Evolutionary conservation across 2,329 filamentous ascomycete genomes (phyloP), one percentile per base, ranked within the genome.

Genomic region (Fusarium falciforme): DNA sequence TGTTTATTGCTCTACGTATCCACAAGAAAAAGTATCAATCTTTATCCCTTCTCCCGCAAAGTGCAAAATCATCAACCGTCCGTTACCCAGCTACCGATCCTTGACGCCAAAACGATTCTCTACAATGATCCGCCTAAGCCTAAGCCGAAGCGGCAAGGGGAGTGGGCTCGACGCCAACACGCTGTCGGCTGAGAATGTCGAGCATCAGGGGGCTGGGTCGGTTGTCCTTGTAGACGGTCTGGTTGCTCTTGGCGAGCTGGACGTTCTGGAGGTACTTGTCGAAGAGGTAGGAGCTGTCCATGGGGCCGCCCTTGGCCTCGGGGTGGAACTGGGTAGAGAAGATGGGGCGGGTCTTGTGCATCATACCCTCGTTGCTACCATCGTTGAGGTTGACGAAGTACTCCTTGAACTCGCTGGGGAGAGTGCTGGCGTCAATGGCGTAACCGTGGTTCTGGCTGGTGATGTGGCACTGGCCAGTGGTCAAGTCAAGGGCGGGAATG

Each of bases 301-400:
- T 93, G 64, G 96, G 96, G 64, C 96, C 96, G 70, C 96, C 96
- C 89, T 98, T 98, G 77, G 96, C 96, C 86, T 99, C 96, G 17
- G 96, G 96, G 82, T 99, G 96, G 91, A 99, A 99, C 85, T 99
- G 96, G 27, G 95, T 98, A 74, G 94, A 96, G 89, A 99, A 98
- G 83, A 99, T 99, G 72, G 96, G 96, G 38, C 96, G 94, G 67
- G 93, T 93, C 85, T 93, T 95, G 89, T 99, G 96, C 82, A 98
- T 95, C 91, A 99, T 94, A 69, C 91, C 96, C 88, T 99, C 96
- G 84, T 99, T 99, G 84, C 93, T 96, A 72, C 95, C 94, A 81
- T 99, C 96, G 85, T 98, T 99, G 76, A 98, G 88, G 88, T 99
- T 98, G 84, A 97, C 93, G 83, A 98, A 99, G 89, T 97, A 98